These are phyloP conservation scores for Sphagnurus paluster DNA, from an alignment of 1,284 basidiomycete species.

Conservation along the genomic window DNA sequence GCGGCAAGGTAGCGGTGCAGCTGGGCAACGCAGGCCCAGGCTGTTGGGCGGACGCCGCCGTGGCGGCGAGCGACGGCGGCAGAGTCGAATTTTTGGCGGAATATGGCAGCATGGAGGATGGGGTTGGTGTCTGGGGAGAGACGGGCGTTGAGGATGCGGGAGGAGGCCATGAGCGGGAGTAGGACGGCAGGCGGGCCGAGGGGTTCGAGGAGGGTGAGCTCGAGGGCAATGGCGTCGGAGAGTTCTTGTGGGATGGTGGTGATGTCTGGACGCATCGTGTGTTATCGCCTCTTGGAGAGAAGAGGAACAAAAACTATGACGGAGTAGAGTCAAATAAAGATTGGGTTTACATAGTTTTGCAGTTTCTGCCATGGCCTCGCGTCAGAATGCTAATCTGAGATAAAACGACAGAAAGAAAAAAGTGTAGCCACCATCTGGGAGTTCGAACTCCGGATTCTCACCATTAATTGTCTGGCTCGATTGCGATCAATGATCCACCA, in stretches of 20 bases:
- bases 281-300: too few species aligned
- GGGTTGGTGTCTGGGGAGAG: conserved; percentile 39
- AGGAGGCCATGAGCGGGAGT: conserved; percentile 51
- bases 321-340: too few species aligned
- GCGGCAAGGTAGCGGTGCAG: conserved; percentile 43
- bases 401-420: too few species aligned
- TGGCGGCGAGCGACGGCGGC: conserved; percentile 54
- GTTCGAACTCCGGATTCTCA: too few species aligned
- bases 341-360: too few species aligned
- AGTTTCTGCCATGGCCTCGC: too few species aligned
- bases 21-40: conserved; percentile 43
- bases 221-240: conserved; percentile 53
- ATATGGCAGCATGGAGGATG: conserved; percentile 60
- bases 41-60: conserved; percentile 36
- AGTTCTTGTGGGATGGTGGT: neutral
- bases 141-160: conserved; percentile 38
- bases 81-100: conserved; percentile 60
- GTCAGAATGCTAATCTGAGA: too few species aligned
- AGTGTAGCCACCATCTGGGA: too few species aligned
- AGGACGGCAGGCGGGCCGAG: conserved; percentile 43
- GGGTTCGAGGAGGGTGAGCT: conserved; percentile 40
- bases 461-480: too few species aligned
- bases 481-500: too few species aligned
- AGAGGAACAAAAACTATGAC: too few species aligned
- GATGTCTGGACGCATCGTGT: too few species aligned